These are phyloP conservation scores for Diplodia intermedia DNA, from an alignment of 2,329 filamentous ascomycete genomes.

Conservation along the genomic window DNA sequence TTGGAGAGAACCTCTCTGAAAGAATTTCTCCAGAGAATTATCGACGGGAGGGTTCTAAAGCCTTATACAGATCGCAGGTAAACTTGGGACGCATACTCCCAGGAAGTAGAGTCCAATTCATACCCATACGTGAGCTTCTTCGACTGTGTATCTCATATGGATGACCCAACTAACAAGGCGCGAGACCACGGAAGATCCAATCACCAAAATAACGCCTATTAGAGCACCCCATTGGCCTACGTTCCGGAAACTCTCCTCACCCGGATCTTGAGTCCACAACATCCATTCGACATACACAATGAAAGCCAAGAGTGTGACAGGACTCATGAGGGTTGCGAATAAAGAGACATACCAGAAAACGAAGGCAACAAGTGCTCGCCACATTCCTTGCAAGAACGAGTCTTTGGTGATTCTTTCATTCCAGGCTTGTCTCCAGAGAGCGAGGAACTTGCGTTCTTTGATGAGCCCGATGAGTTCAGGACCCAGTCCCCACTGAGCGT, in stretches of 20 bases:
- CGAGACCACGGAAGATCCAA: too few relatives aligned
- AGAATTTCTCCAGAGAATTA: conserved; percentile 50
- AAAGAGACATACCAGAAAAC: background rate
- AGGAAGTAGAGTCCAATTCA: too few relatives aligned
- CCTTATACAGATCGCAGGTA: conserved; percentile 35
- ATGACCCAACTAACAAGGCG: background rate
- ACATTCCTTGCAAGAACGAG: background rate
- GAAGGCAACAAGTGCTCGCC: background rate
- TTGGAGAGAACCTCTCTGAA: conserved; percentile 42
- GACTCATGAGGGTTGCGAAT: background rate
- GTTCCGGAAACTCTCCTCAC: background rate
- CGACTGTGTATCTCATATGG: background rate
- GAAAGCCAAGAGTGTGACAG: background rate
- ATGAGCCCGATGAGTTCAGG: background rate
- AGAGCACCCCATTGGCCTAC: background rate
- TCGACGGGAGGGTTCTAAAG: conserved; percentile 51
- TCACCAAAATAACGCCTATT: background rate
- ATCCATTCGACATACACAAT: background rate
- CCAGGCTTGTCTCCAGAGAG: background rate
- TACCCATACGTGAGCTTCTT: too few relatives aligned
- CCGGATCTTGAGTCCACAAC: background rate
- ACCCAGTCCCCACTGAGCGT: background rate
- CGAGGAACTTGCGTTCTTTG: background rate
- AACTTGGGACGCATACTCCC: background rate
- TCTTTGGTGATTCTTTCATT: background rate